Base-by-base conservation (phyloP, 75 land plant genomes). In the Selaginella moellendorffii region DNA sequence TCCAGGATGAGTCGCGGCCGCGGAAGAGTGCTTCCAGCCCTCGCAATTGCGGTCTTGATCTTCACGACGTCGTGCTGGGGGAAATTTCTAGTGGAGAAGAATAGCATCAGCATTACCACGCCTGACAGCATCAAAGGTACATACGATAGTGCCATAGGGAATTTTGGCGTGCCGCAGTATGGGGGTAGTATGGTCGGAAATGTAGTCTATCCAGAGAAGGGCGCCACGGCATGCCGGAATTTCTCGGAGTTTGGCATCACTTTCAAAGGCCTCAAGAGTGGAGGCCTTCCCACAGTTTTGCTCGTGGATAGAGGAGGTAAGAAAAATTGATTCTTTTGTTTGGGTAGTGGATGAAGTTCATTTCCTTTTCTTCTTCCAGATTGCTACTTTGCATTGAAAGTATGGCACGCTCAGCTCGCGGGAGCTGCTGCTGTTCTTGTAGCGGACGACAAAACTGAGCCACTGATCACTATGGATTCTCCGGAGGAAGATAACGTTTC, bases 151-250 rank as follows among this genome's bases (percentile, higher is more conserved):
- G 90, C 96, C 1, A 89, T 89, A 28, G 96, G 90, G 0, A 91
- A 91, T 67, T 91, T 91, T 61, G 97, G 97, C 1, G 62, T 87
- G 9, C 97, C 93, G 20, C 90, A 89, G 63, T 86, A 89, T 64
- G 96, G 96, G 0, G 96, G 90, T 2, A 83, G 84, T 26, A 73
- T 89, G 83, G 80, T 80, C 1, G 96, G 96, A 0, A 54, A 70
- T 0, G 96, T 89, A 18, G 75, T 72, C 10, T 86, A 83, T 66
- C 90, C 96, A 1, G 72, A 79, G 31, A 64, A 77, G 24, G 80
- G 76, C 14, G 19, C 63, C 60, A 85, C 83, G 53, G 88, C 74
- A 5, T 85, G 88, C 26, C 74, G 70, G 69, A 68, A 62, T 0
- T 75, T 76, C 36, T 72, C 63, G 65, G 69, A 64, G 19, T 75